Percentiles rank a stretch among this genome's conserved stretches.
phyloP scores from a whole-genome alignment of 1,284 basidiomycete species.

The Mycena citricolor region DNA sequence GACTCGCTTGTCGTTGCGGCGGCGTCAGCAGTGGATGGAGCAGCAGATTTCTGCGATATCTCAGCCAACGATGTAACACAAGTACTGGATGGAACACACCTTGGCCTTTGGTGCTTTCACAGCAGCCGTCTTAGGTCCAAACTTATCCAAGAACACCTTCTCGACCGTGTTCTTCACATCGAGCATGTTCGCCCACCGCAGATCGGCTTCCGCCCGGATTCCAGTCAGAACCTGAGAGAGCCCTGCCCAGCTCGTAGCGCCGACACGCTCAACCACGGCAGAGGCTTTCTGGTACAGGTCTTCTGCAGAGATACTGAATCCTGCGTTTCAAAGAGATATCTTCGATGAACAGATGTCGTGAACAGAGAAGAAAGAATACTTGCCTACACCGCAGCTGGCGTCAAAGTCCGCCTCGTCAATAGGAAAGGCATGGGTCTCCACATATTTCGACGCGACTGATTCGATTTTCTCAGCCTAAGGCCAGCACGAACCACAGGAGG shows the following conservation, averaged over 20 bases:
- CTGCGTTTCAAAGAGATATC: conserved; percentile 42
- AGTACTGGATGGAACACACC: conserved; percentile 39
- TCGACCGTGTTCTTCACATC: conserved; percentile 92
- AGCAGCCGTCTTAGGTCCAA: conserved; percentile 75
- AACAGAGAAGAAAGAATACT: conserved; percentile 32
- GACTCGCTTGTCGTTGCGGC: conserved; percentile 34
- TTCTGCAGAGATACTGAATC: conserved; percentile 74
- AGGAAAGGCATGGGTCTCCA: conserved; percentile 61
- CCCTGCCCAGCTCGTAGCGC: conserved; percentile 71
- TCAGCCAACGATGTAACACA: conserved; percentile 26
- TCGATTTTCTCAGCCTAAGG: conserved; percentile 4
- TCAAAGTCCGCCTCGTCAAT: conserved; percentile 79
- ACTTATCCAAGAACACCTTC: conserved; percentile 68
- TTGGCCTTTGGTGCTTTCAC: conserved; percentile 77
- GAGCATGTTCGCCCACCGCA: conserved; percentile 89
- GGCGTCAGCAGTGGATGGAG: no score
- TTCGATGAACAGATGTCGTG: conserved; percentile 7
- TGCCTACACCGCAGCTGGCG: conserved; percentile 85
- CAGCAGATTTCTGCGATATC: conserved; percentile 63
- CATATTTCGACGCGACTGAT: conserved; percentile 78
- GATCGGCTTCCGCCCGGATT: conserved; percentile 64
- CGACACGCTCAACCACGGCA: conserved; percentile 58
- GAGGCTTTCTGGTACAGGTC: conserved; percentile 66
- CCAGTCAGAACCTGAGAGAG: conserved; percentile 72
- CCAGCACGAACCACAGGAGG: background rate